Base-by-base conservation (phyloP, 768 basidiomycete genomes). In the Trametes cingulata region DNA sequence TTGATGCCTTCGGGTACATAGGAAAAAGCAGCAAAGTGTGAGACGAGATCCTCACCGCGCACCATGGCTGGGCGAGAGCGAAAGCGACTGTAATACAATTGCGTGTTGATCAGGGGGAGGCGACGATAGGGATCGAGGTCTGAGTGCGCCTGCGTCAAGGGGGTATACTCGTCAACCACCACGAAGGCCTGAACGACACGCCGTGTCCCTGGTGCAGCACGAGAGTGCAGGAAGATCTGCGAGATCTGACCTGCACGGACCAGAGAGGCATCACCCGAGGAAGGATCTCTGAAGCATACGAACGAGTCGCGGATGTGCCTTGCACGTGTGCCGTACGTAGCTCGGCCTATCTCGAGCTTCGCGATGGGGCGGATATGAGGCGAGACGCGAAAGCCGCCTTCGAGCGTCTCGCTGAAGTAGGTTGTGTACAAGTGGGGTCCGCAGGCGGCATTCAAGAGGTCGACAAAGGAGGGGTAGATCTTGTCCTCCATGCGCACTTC, bases 161-260 rank as follows among this genome's bases (percentile, higher is more conserved):
- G 19, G 5, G 13, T 25, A 27, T 56, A 56, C 2, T 37, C 55
- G 2, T 56, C 46, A 4, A 56, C 20, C 12, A 46, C 53, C 1
- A 46, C n/a, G 19, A 45, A 55, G 1, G 53, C 19, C 3, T 45
- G 1, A 6, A 55, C 29, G 20, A 55, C 9, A 20, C 33, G 19
- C 1, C 10, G 5, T 6, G 1, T 14, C 12, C 14, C 33, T 4
- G 49, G 33, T 3, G 49, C 29, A 14, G 36, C 19, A 17, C 53
- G 42, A 9, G 33, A 14, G 17, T 56, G 55, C 0, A 56, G 45
- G 12, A 56, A 47, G 4, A 56, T 40, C 8, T 48, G 35, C 2
- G 46, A 37, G 22, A 56, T 56, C 36, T 56, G 55, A 5, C 55
- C 55, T 17, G 55, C 55, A 12, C 35, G 13, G 2, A 56, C 37